Evolutionary conservation across 768 basidiomycete genomes (phyloP), one percentile per base, ranked within the genome.

Genomic region (Pisolithus sp.): DNA sequence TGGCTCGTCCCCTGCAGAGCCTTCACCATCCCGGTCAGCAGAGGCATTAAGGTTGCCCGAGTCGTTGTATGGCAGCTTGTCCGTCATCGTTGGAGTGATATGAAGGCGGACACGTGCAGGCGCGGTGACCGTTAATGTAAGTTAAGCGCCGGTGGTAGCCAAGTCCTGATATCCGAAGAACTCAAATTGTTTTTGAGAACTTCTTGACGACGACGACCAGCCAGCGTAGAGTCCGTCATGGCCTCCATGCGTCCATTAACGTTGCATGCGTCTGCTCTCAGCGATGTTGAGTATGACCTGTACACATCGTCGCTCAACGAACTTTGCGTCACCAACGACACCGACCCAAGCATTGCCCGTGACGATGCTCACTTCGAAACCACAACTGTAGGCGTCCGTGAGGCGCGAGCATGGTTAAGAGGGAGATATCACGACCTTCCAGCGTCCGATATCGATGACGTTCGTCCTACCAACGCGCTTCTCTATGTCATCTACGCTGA

Each of bases 211-310:
- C 34, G 34, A 15, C 34, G 34, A 8, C 15, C 30, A 46, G 41
- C 23, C 20, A 15, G 43, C 26, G 46, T 40, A 21, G 40, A 20
- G n/a, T 18, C 21, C 6, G 8, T 18, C 36, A 10, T 20, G 21
- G n/a, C 49, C 31, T 51, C 59, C 47, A 81, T 80, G 82, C 77
- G 87, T 47, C 79, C 76, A 40, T 75, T 89, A 23, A 75, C 71
- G 20, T 76, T 90, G 6, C 88, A 91, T 57, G 73, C 80, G 18
- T 89, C 89, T 34, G 88, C 88, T 0, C 81, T 90, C 53, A 88
- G 76, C 58, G 80, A 89, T 65, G 69, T 73, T 17, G 88, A 90
- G 65, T 90, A 89, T 64, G 65, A 71, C 13, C 63, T 83, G 20
- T 90, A 86, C 68, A 88, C 84, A 0, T 53, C 75, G 1, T 79